Base-by-base conservation (phyloP, 2,329 filamentous ascomycete species). In the Ambrosiella cleistominuta region DNA sequence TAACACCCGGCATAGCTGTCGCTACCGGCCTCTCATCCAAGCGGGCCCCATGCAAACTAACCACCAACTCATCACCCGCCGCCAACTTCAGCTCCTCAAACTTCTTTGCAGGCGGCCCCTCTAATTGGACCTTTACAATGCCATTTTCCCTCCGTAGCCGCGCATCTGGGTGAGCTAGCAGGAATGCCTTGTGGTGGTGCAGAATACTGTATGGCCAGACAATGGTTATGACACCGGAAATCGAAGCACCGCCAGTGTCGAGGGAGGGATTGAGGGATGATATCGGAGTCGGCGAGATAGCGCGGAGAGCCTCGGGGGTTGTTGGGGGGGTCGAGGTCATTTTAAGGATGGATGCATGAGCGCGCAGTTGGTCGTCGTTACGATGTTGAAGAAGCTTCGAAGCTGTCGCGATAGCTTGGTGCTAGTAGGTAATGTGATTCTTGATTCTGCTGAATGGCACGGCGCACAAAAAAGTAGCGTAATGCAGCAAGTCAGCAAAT, bases 191-290 rank as follows among this genome's bases (percentile, higher is more conserved):
- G 44, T 82, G 82, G 57, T 78, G 79, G 37, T 79, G 85, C 35
- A 88, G 81, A 19, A 85, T 85, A 63, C 86, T 95, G 69, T 88
- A 96, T 0, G 91, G 91, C 90, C 91, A 97, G 60, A 88, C 82
- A 40, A 97, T 80, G 7, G 88, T 91, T 19, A 96, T 80, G 13
- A 86, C 75, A 44, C 86, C 89, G 60, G 27, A 27, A 27, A 27
- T 27, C 27, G 27, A 27, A 27, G 27, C 27, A 27, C 80, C 77
- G 38, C 95, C 70, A 11, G 73, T 71, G 5, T 70, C 67, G 1
- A 65, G 59, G 27, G 68, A 67, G 11, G 74, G 67, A 12, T 69
- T 58, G 5, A 81, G 64, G 7, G 78, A 71, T 7, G 80, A 73
- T 63, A 84, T 83, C 15, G 79, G 71, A 8, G 75, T 78, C 27